A percentile compares a stretch with the other conserved stretches of the same genome.
Conservation (phyloP, 495 filamentous ascomycete species). For the Talaromyces ruber region DNA sequence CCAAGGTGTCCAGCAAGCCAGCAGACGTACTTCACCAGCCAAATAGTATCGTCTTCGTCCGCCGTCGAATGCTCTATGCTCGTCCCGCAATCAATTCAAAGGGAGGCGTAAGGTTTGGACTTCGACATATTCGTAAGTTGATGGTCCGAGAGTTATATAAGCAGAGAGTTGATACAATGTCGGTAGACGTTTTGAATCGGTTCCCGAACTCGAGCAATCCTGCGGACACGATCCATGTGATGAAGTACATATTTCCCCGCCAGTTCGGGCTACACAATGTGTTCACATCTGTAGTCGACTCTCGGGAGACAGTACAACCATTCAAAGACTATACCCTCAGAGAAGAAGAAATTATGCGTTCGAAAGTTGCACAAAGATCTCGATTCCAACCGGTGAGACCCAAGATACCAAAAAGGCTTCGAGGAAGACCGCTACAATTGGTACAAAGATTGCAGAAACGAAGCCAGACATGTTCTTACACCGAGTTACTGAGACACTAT, state of each 20-base stretch:
- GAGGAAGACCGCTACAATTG: conserved; percentile 49
- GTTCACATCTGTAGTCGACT: conserved; percentile 63
- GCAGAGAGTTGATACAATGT: not conserved
- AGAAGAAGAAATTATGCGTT: conserved; percentile 67
- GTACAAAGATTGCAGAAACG: conserved; percentile 59
- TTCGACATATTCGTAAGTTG: conserved; percentile 71
- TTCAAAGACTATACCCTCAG: conserved; percentile 77
- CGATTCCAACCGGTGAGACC: not conserved
- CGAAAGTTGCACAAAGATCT: conserved; percentile 8
- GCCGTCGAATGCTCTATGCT: conserved; percentile 82
- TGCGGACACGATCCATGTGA: conserved; percentile 58
- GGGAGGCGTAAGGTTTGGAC: conserved; percentile 60
- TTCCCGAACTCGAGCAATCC: conserved; percentile 41
- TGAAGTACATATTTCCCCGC: conserved; percentile 90
- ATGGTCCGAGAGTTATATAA: conserved; percentile 2
- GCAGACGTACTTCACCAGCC: conserved; percentile 18
- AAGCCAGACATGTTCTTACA: conserved; percentile 70
- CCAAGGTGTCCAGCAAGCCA: not conserved
- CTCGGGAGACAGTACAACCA: conserved; percentile 53
- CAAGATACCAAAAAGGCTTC: conserved; percentile 69
- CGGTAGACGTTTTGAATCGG: conserved; percentile 76
- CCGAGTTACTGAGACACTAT: conserved; percentile 66
- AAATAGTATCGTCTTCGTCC: conserved; percentile 65
- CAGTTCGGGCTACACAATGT: conserved; percentile 88
- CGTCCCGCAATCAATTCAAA: conserved; percentile 57